phyloP scores from a whole-genome alignment of 2,329 filamentous ascomycete species.

The Hypoxylon sp. region DNA sequence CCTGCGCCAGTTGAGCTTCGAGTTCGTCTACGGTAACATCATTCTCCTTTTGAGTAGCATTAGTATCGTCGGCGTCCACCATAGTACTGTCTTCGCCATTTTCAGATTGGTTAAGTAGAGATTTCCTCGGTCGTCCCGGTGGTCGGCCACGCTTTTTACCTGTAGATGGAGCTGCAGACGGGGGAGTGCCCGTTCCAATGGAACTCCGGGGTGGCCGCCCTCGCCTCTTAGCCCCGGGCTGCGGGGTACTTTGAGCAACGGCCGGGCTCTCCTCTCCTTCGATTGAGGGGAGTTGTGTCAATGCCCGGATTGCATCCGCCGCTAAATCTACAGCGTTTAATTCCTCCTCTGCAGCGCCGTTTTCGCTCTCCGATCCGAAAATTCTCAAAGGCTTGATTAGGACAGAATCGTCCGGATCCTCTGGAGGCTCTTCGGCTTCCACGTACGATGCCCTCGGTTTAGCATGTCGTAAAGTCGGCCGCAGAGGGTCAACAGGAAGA shows the following conservation, averaged over 20 bases:
- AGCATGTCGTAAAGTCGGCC: constrained; percentile 66
- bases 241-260: constrained; percentile 41
- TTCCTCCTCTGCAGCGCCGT: constrained; percentile 21
- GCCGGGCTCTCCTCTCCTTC: constrained; percentile 19
- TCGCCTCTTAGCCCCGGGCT: constrained; percentile 49
- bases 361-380: constrained; percentile 32
- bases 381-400: constrained; percentile 40
- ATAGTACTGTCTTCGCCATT: constrained; percentile 50
- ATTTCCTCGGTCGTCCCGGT: constrained; percentile 47
- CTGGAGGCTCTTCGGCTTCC: constrained; percentile 63
- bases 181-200: constrained; percentile 27
- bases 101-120: constrained; percentile 48
- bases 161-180: constrained; percentile 28
- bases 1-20: constrained; percentile 55
- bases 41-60: constrained; percentile 42
- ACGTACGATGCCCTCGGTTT: constrained; percentile 67
- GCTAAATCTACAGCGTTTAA: constrained; percentile 60
- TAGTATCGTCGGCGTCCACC: constrained; percentile 41
- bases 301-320: constrained; percentile 55
- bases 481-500: constrained; percentile 60
- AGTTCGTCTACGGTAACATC: constrained; percentile 53
- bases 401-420: constrained; percentile 62
- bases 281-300: constrained; percentile 44
- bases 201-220: constrained; percentile 52
- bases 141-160: constrained; percentile 53